Evolutionary conservation across 2,329 filamentous ascomycete genomes (phyloP).

Genomic region (Sodiomyces alkalinus): DNA sequence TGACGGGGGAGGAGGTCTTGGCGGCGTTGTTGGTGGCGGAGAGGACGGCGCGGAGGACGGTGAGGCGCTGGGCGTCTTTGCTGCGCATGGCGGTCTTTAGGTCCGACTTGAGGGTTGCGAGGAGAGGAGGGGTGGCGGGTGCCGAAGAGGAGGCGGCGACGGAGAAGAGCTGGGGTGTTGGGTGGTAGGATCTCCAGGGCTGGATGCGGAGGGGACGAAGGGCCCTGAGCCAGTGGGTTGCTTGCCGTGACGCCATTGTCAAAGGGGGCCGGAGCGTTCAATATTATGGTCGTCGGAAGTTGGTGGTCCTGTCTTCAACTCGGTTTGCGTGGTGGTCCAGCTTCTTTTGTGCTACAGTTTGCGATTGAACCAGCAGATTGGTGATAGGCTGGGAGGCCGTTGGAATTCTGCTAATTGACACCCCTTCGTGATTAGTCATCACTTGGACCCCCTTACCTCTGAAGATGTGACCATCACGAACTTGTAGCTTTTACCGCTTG

Average conservation of each 20-base stretch:
- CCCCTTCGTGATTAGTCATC: too few species aligned
- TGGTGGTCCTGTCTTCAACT: too few species aligned
- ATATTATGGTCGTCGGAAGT: too few species aligned
- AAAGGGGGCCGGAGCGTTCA: too few species aligned
- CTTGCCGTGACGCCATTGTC: slow-evolving; percentile 12
- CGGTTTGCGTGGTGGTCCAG: background rate
- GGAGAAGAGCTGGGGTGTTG: slow-evolving; percentile 8
- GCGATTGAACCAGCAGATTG: background rate
- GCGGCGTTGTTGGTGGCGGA: slow-evolving; percentile 59
- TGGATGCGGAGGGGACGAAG: slow-evolving; percentile 10
- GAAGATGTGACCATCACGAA: too few species aligned
- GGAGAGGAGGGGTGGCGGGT: slow-evolving; percentile 25
- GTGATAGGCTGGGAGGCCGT: too few species aligned
- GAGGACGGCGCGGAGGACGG: slow-evolving; percentile 53
- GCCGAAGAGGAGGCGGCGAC: slow-evolving; percentile 18
- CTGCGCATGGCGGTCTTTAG: slow-evolving; percentile 51
- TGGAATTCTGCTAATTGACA: too few species aligned
- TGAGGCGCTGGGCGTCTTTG: slow-evolving; percentile 48
- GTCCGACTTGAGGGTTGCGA: slow-evolving; percentile 41
- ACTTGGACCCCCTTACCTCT: too few species aligned
- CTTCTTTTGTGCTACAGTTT: background rate
- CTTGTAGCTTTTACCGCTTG: too few species aligned
- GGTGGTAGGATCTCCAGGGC: slow-evolving; percentile 1
- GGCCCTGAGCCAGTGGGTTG: slow-evolving; percentile 10
- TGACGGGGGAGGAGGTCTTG: slow-evolving; percentile 56